These are phyloP conservation scores for Irineochytrium annulatum DNA, from an alignment of 192 early-diverging fungal species.

Conservation along the genomic window DNA sequence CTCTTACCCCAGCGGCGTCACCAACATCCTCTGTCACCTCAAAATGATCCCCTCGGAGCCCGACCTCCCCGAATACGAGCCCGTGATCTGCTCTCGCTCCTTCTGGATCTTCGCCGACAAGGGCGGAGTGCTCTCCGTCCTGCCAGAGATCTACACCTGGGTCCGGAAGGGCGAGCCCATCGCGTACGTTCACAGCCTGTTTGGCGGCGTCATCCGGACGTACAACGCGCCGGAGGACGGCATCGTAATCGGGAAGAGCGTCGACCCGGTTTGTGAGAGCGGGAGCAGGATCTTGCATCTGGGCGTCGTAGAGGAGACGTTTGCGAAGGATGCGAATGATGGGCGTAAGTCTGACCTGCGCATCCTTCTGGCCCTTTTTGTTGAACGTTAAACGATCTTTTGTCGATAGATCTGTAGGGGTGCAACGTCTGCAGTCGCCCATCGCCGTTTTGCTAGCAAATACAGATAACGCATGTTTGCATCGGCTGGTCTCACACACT, in stretches of 20 bases:
- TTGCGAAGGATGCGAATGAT: constrained; percentile 45
- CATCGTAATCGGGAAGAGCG: constrained; percentile 40
- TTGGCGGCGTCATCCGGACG: constrained; percentile 63
- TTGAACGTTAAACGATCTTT: too few relatives aligned
- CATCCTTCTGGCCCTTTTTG: too few relatives aligned
- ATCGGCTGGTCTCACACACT: too few relatives aligned
- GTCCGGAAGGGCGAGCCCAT: constrained; percentile 67
- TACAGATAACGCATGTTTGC: too few relatives aligned
- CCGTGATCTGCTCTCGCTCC: constrained; percentile 47
- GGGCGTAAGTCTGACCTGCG: constrained; percentile 24
- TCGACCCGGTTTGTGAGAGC: constrained; percentile 15
- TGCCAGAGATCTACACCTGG: constrained; percentile 65
- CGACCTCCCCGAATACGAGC: constrained; percentile 52
- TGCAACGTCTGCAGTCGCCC: too few relatives aligned
- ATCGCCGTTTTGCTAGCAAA: too few relatives aligned
- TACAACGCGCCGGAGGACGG: constrained; percentile 71
- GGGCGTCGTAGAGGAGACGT: constrained; percentile 58
- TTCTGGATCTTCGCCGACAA: constrained; percentile 68
- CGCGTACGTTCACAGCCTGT: constrained; percentile 65
- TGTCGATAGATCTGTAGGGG: too few relatives aligned
- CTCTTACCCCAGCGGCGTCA: constrained; percentile 4
- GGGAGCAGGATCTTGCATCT: constrained; percentile 70
- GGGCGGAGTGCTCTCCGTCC: constrained; percentile 66
- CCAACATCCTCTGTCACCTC: constrained; percentile 36
- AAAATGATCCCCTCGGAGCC: constrained; percentile 61